phyloP scores from a whole-genome alignment of 371 early-diverging fungal species.

The Fennellomyces sp. region DNA sequence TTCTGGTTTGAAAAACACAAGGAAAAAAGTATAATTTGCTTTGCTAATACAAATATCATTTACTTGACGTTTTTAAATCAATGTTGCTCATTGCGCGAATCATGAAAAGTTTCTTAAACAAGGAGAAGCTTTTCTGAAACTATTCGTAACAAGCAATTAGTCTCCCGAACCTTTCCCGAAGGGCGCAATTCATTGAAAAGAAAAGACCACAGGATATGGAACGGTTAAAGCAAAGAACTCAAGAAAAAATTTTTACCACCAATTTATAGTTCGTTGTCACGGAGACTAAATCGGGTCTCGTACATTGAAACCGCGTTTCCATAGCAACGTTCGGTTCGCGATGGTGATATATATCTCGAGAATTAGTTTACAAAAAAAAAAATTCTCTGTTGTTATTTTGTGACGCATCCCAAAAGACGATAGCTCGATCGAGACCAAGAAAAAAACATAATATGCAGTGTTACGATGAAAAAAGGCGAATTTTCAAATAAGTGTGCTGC shows the following conservation, averaged over 20 bases:
- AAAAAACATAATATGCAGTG: neutral
- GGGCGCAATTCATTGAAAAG: constrained; percentile 10
- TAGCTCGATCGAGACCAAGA: too few species aligned
- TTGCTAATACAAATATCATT: too few species aligned
- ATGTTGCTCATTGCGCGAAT: neutral
- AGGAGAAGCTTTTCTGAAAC: neutral
- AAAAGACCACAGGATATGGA: constrained; percentile 14
- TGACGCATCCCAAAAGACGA: too few species aligned
- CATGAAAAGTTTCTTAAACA: neutral
- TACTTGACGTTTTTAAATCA: neutral
- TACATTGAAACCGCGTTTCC: too few species aligned
- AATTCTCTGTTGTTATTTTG: too few species aligned
- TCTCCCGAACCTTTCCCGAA: constrained; percentile 14
- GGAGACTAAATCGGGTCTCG: neutral
- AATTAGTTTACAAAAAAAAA: too few species aligned
- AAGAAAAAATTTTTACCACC: constrained; percentile 4
- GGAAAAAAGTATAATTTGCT: neutral
- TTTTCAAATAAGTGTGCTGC: neutral
- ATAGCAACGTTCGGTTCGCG: too few species aligned
- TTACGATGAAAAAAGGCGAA: neutral
- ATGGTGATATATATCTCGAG: too few species aligned
- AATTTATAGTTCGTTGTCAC: neutral
- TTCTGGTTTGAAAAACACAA: neutral
- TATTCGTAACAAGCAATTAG: too few species aligned
- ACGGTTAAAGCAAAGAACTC: neutral